phyloP scores from a whole-genome alignment of 2,329 filamentous ascomycete species.

The Teratosphaeria destructans region DNA sequence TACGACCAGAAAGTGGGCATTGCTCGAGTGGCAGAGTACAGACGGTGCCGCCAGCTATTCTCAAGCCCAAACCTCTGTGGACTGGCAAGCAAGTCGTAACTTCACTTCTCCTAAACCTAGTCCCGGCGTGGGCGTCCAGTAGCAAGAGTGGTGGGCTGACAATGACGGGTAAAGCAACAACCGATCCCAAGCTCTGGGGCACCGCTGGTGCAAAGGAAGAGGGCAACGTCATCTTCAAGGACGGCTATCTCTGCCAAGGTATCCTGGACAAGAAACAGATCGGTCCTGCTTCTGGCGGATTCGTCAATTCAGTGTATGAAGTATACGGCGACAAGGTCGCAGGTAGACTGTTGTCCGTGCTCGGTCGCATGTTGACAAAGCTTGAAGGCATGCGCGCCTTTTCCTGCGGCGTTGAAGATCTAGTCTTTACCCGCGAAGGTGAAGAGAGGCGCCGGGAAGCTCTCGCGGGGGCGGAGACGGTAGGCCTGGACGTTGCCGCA shows the following conservation, averaged over 20 bases:
- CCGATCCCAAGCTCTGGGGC: constrained; percentile 72
- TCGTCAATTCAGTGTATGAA: constrained; percentile 89
- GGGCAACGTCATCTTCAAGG: constrained; percentile 67
- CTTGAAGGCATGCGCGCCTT: constrained; percentile 90
- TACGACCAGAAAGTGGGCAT: constrained; percentile 83
- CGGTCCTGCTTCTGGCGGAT: constrained; percentile 72
- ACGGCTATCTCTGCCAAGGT: constrained; percentile 79
- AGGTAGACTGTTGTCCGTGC: constrained; percentile 76
- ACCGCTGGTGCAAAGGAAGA: constrained; percentile 56
- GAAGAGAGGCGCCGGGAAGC: constrained; percentile 60
- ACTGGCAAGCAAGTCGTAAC: constrained; percentile 95
- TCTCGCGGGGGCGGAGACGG: constrained; percentile 53
- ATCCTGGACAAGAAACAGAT: constrained; percentile 95
- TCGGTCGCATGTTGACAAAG: constrained; percentile 81
- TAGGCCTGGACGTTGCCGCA: constrained; percentile 71
- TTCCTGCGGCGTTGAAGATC: constrained; percentile 93
- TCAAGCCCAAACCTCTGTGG: constrained; percentile 76
- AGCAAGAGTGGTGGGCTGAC: constrained; percentile 52
- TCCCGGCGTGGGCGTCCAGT: constrained; percentile 52
- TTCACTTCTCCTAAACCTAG: constrained; percentile 86
- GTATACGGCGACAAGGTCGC: constrained; percentile 81
- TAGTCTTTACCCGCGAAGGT: constrained; percentile 71
- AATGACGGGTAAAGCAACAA: constrained; percentile 68
- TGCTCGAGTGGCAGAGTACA: constrained; percentile 73
- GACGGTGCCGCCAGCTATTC: constrained; percentile 67